Evolutionary conservation across 2,329 filamentous ascomycete genomes (phyloP).

Genomic region (Cyclaneusma minus): DNA sequence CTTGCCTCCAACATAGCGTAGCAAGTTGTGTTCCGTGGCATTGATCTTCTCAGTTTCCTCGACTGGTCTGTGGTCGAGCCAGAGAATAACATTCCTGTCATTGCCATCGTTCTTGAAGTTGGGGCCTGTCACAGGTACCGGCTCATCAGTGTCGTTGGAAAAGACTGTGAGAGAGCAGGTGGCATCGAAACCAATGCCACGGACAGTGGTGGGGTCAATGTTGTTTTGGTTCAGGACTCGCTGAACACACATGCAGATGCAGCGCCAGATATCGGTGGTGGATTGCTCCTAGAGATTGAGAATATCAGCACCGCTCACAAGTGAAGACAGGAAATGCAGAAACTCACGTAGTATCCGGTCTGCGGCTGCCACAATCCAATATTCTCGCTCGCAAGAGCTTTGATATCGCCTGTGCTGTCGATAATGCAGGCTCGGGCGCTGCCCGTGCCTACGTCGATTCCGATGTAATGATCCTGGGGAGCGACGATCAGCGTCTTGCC

Average conservation of each 20-base stretch:
- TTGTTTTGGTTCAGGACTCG: conserved; percentile 68
- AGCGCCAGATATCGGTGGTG: conserved; percentile 89
- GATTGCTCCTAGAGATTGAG: conserved; percentile 65
- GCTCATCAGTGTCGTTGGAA: conserved; percentile 74
- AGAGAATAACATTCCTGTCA: conserved; percentile 89
- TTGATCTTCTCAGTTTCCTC: conserved; percentile 91
- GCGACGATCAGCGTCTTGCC: no score
- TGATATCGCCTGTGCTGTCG: conserved; percentile 79
- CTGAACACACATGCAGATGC: conserved; percentile 80
- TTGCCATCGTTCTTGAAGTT: conserved; percentile 67
- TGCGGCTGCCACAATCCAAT: conserved; percentile 72
- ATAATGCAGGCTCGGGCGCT: conserved; percentile 94
- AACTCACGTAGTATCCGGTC: conserved; percentile 56
- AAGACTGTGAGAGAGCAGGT: conserved; percentile 97
- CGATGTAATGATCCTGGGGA: conserved; percentile 48
- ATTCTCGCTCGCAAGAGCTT: conserved; percentile 54
- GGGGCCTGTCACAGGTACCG: conserved; percentile 77
- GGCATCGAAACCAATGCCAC: conserved; percentile 91
- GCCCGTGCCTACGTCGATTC: conserved; percentile 92
- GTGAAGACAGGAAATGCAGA: background rate
- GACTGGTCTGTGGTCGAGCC: conserved; percentile 89
- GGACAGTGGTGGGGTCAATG: conserved; percentile 59
- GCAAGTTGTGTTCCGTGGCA: conserved; percentile 75
- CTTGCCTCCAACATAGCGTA: conserved; percentile 90
- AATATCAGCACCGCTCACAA: background rate